Evolutionary conservation across 108 stramenopile genomes (phyloP), one percentile per base, ranked within the genome.

Genomic region (Licmophora abbreviata): DNA sequence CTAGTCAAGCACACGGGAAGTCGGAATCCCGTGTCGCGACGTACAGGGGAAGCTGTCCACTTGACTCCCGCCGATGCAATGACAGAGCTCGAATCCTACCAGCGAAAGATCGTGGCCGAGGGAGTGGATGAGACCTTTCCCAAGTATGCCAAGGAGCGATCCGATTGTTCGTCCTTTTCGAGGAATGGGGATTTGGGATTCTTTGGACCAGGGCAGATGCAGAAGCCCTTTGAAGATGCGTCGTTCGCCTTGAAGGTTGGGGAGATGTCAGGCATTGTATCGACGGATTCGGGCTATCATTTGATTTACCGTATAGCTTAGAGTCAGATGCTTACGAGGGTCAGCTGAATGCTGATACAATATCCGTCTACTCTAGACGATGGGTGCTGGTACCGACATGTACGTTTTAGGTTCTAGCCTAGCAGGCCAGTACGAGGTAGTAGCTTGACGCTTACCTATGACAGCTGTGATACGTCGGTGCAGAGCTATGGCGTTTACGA

Each of bases 1-100:
- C 85, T 97, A 10, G 81, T 94, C 72, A 97, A 97, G 73, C 95
- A 97, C 79, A 89, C 87, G 7, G 88, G 85, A 15, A 87, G 79
- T 24, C 64, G 85, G 2, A 82, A 85, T 46, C 82, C 73, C 22
- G 75, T 88, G 32, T 94, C 92, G 17, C 74, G 93, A 40, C 71
- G 94, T 34, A 94, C 94, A 14, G 74, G 72, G 15, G 46, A 78
- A 12, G 48, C 69, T 18, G 74, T 95, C 7, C 70, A 72, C 2
- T 41, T 81, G 15, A 73, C 82, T 24, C 90, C 92, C 20, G 73
- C 81, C 8, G 66, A 82, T 15, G 88, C 92, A 10, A 63, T 74
- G 47, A 49, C 52, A 28, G 89, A 91, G 40, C 64, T 94, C 48
- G 62, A 75, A 31, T 25, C 47, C 15, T 86, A 72, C 59, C n/a